A percentile compares a stretch with the other conserved stretches of the same genome.
phyloP scores from a whole-genome alignment of 2,329 filamentous ascomycete species.

The Venturia oleaginea region DNA sequence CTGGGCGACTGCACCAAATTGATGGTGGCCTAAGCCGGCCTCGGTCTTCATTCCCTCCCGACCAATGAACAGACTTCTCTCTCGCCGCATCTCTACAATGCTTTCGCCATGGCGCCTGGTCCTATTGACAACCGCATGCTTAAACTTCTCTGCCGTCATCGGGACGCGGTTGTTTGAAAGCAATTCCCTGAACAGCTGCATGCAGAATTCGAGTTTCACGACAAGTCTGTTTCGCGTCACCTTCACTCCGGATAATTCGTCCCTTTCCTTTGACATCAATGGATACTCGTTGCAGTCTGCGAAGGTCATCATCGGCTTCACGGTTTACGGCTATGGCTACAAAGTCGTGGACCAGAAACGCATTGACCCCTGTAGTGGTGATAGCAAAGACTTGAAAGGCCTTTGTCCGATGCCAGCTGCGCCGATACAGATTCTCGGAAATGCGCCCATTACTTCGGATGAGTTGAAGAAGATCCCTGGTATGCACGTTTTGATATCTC shows the following conservation, averaged over 20 bases:
- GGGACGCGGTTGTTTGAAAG: conserved; percentile 65
- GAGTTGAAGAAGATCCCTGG: conserved; percentile 61
- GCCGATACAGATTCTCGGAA: conserved; percentile 65
- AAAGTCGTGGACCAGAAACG: conserved; percentile 56
- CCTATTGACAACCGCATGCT: conserved; percentile 20
- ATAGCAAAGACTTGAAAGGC: conserved; percentile 52
- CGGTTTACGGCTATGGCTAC: conserved; percentile 76
- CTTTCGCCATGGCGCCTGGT: background rate
- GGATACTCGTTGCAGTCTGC: conserved; percentile 77
- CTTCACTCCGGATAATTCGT: conserved; percentile 66
- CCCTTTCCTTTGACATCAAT: conserved; percentile 63
- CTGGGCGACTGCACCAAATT: background rate
- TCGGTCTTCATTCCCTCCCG: background rate
- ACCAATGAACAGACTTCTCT: background rate
- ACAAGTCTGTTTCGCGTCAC: conserved; percentile 81
- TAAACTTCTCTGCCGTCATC: conserved; percentile 38
- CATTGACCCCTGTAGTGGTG: conserved; percentile 61
- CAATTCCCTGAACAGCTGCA: conserved; percentile 75
- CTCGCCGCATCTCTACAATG: background rate
- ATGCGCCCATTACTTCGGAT: conserved; percentile 48
- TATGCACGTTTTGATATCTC: conserved; percentile 22
- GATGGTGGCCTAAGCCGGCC: background rate
- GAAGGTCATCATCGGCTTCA: conserved; percentile 67
- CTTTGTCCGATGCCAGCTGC: conserved; percentile 88
- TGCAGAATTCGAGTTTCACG: conserved; percentile 76